phyloP scores from a whole-genome alignment of 208 protist genomes.

The Leptomonas seymouri region DNA sequence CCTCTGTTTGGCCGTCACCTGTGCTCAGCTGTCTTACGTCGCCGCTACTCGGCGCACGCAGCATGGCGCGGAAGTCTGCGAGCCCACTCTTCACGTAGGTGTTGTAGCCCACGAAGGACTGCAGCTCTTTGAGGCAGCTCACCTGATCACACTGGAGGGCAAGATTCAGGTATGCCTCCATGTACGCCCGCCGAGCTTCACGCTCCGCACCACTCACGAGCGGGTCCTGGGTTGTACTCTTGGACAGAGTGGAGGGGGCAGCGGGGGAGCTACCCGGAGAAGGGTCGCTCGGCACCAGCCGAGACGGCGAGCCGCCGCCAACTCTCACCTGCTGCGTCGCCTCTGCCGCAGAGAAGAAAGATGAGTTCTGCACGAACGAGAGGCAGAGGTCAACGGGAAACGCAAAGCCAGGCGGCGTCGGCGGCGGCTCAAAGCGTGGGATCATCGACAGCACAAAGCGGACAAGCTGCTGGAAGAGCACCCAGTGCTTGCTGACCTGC shows the following conservation, averaged over 20 bases:
- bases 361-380: conserved; percentile 42
- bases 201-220: conserved; percentile 26
- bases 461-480: conserved; percentile 50
- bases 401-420: conserved; percentile 28
- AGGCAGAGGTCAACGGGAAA: conserved; percentile 27
- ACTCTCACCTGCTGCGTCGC: conserved; percentile 2
- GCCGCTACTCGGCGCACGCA: conserved; percentile 1
- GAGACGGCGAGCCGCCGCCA: neutral
- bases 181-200: conserved; percentile 40
- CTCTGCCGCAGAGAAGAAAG: conserved; percentile 25
- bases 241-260: neutral
- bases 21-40: too few species aligned
- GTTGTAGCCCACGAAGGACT: conserved; percentile 55
- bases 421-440: conserved; percentile 46
- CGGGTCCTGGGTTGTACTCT: neutral
- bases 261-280: neutral
- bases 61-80: conserved; percentile 14
- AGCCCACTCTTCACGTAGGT: conserved; percentile 33
- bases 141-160: conserved; percentile 29
- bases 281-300: too few species aligned
- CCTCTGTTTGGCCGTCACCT: neutral
- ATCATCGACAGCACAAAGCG: conserved; percentile 48
- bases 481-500: conserved; percentile 38
- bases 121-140: conserved; percentile 50
- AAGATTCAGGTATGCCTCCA: conserved; percentile 51